These are phyloP conservation scores for Miamiensis avidus DNA, from an alignment of 169 alveolate genomes.

Conservation along the genomic window DNA sequence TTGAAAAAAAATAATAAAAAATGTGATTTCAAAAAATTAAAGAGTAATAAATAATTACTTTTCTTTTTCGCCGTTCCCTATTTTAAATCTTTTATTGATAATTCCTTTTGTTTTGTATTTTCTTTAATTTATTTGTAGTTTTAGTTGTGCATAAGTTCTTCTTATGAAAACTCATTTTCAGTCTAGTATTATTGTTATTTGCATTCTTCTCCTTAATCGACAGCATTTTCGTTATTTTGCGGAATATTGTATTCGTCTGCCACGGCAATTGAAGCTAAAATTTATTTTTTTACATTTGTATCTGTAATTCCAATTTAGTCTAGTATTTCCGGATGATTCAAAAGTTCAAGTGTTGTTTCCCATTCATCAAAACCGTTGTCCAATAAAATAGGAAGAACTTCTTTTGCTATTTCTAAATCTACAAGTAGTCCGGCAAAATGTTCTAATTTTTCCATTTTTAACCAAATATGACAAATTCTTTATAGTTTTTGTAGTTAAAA, in stretches of 20 bases:
- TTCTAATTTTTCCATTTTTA: neutral
- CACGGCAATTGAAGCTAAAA: neutral
- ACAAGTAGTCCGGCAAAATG: neutral
- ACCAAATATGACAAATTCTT: neutral
- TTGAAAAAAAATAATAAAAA: too few relatives aligned
- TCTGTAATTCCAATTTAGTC: neutral
- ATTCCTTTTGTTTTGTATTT: neutral
- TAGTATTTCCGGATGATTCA: neutral
- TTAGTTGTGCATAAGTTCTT: neutral
- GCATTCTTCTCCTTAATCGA: neutral
- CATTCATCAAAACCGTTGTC: neutral
- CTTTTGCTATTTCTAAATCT: neutral
- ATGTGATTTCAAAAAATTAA: neutral
- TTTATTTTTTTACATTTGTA: too few relatives aligned
- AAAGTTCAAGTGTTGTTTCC: neutral
- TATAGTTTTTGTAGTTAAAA: neutral
- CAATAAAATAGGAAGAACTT: neutral
- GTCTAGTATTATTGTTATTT: too few relatives aligned
- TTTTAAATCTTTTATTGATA: neutral
- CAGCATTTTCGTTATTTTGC: neutral
- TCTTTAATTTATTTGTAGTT: too few relatives aligned
- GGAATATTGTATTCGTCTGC: neutral
- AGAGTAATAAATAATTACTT: too few relatives aligned
- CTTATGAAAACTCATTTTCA: neutral
- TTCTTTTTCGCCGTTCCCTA: neutral